These are phyloP conservation scores for Chlorella vulgaris DNA, from an alignment of 139 green algal genomes.

Conservation along the genomic window DNA sequence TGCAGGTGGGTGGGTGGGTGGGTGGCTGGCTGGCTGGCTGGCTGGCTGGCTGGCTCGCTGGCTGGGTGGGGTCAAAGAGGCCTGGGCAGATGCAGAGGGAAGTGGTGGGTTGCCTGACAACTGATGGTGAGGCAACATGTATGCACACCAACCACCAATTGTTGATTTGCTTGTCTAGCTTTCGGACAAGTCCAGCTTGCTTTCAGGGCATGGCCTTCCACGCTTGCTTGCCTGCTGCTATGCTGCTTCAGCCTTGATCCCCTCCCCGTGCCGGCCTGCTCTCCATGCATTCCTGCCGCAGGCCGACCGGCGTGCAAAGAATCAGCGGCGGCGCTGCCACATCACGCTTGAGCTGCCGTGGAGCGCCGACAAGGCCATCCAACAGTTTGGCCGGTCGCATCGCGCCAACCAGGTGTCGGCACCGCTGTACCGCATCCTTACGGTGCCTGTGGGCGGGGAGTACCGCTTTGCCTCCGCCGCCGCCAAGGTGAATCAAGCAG, in stretches of 20 bases:
- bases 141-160: too few relatives aligned
- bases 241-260: background rate
- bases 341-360: conserved; percentile 93
- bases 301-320: conserved; percentile 49
- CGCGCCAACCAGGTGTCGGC: conserved; percentile 16
- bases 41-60: too few relatives aligned
- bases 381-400: conserved; percentile 81
- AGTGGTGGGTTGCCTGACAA: too few relatives aligned
- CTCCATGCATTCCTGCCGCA: background rate
- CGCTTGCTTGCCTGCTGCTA: background rate
- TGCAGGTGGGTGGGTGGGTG: conserved; percentile 15
- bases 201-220: too few relatives aligned
- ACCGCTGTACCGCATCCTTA: conserved; percentile 68
- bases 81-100: too few relatives aligned
- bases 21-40: too few relatives aligned
- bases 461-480: conserved; percentile 85
- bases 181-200: too few relatives aligned
- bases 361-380: conserved; percentile 89
- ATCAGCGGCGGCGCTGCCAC: conserved; percentile 74
- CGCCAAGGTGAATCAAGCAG: conserved; percentile 42
- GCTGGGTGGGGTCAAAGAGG: too few relatives aligned
- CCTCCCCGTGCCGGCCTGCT: background rate
- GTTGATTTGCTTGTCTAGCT: too few relatives aligned
- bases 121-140: too few relatives aligned
- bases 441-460: conserved; percentile 83